These are phyloP conservation scores for Buxus sempervirens DNA, from an alignment of 164 flowering plant species.

Conservation along the genomic window DNA sequence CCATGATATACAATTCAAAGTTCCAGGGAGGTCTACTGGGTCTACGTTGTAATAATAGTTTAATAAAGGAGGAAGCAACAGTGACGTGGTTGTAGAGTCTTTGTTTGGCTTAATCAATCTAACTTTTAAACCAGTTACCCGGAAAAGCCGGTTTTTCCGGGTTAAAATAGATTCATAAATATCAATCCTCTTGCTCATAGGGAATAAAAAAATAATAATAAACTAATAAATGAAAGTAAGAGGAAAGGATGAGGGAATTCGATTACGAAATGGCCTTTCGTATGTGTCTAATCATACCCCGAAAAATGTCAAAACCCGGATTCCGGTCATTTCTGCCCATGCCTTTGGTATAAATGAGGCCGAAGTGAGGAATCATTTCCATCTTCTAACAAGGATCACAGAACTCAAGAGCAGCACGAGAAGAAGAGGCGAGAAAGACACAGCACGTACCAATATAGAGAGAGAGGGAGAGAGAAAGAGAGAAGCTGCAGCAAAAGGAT, in stretches of 20 bases:
- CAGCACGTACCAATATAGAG: neutral
- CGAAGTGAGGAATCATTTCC: conserved; percentile 3
- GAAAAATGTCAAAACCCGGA: conserved; percentile 41
- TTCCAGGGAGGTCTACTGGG: neutral
- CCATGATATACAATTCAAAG: neutral
- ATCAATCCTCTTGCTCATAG: conserved; percentile 18
- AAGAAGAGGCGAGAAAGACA: neutral
- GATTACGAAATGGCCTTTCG: conserved; percentile 19
- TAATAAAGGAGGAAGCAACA: neutral
- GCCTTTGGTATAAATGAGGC: conserved; percentile 24
- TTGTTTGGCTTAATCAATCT: neutral
- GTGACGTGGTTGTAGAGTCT: neutral
- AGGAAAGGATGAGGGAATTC: conserved; percentile 19
- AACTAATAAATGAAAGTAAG: neutral
- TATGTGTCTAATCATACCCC: no score
- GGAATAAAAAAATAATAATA: conserved; percentile 24
- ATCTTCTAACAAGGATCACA: neutral
- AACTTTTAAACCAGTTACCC: neutral
- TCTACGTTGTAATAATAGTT: neutral
- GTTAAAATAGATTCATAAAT: no score
- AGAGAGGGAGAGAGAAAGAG: neutral
- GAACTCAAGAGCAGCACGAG: neutral
- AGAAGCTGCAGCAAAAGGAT: neutral
- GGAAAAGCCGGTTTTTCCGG: neutral
- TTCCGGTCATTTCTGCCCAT: conserved; percentile 26